A percentile compares a stretch with the other conserved stretches of the same genome.
Conservation (phyloP, 169 alveolate genomes). For the Plasmodium cynomolgi region DNA sequence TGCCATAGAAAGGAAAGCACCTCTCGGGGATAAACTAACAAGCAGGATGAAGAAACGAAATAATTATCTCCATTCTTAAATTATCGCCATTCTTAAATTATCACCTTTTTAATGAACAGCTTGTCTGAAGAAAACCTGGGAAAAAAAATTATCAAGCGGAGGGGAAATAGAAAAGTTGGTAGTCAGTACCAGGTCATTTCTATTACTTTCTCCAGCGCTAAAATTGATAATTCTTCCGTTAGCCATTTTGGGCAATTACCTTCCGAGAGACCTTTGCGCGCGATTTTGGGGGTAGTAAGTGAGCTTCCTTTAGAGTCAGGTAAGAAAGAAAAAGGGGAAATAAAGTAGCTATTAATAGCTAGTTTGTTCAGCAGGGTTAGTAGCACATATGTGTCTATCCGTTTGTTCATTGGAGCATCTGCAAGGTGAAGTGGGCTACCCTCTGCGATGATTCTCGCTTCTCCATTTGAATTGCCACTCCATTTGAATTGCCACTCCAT, state of each 20-base stretch:
- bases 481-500: too few relatives aligned
- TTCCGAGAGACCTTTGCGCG: constrained; percentile 85
- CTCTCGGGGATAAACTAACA: not conserved
- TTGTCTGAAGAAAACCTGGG: constrained; percentile 38
- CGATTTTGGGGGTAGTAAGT: constrained; percentile 80
- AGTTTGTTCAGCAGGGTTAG: not conserved
- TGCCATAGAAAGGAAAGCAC: not conserved
- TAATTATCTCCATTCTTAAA: constrained; percentile 10
- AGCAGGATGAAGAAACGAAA: not conserved
- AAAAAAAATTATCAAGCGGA: constrained; percentile 64
- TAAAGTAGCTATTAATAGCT: constrained; percentile 43
- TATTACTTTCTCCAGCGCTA: constrained; percentile 88
- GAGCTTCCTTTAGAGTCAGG: constrained; percentile 69
- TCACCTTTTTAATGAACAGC: constrained; percentile 39
- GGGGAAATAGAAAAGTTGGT: constrained; percentile 72
- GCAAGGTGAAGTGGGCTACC: too few relatives aligned
- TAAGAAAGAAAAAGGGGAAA: not conserved
- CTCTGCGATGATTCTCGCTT: too few relatives aligned
- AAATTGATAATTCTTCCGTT: constrained; percentile 84
- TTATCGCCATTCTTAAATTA: constrained; percentile 15
- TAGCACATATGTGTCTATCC: not conserved
- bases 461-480: too few relatives aligned
- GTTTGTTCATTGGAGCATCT: not conserved
- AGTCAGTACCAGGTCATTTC: constrained; percentile 88
- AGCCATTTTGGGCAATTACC: constrained; percentile 83